phyloP scores from a whole-genome alignment of 2,329 filamentous ascomycete genomes.

The Tolypocladium nubicola region DNA sequence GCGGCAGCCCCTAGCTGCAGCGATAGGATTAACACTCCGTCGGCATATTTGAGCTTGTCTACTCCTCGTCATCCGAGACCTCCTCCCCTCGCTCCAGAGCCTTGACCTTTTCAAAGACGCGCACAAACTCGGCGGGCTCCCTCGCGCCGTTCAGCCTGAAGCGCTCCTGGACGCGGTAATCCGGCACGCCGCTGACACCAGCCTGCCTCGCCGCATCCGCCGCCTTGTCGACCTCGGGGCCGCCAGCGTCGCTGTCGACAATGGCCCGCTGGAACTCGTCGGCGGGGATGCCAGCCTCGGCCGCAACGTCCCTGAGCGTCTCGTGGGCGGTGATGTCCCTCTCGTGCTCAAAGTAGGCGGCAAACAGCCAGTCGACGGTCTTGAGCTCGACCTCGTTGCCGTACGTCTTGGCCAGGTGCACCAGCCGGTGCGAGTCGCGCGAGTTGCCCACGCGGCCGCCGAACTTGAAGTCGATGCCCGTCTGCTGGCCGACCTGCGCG shows the following conservation, averaged over 20 bases:
- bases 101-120: slow-evolving; percentile 51
- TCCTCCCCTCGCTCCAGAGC: slow-evolving; percentile 9
- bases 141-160: slow-evolving; percentile 62
- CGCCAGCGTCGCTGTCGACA: slow-evolving; percentile 37
- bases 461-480: slow-evolving; percentile 38
- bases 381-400: slow-evolving; percentile 42
- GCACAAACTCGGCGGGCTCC: slow-evolving; percentile 51
- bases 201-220: slow-evolving; percentile 14
- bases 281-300: slow-evolving; percentile 34
- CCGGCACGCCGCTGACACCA: slow-evolving; percentile 55
- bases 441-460: slow-evolving; percentile 36
- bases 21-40: neutral
- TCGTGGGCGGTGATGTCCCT: slow-evolving; percentile 29
- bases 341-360: slow-evolving; percentile 31
- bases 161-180: slow-evolving; percentile 58
- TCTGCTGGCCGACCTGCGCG: slow-evolving; percentile 15
- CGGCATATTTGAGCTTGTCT: neutral
- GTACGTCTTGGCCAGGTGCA: slow-evolving; percentile 38
- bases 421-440: slow-evolving; percentile 34
- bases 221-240: slow-evolving; percentile 20
- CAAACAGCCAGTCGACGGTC: slow-evolving; percentile 36
- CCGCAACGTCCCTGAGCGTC: slow-evolving; percentile 24
- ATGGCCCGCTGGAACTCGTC: slow-evolving; percentile 24
- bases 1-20: neutral
- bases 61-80: neutral